phyloP scores from a whole-genome alignment of 148 eudicot species.

The Heliamphora exappendiculata region DNA sequence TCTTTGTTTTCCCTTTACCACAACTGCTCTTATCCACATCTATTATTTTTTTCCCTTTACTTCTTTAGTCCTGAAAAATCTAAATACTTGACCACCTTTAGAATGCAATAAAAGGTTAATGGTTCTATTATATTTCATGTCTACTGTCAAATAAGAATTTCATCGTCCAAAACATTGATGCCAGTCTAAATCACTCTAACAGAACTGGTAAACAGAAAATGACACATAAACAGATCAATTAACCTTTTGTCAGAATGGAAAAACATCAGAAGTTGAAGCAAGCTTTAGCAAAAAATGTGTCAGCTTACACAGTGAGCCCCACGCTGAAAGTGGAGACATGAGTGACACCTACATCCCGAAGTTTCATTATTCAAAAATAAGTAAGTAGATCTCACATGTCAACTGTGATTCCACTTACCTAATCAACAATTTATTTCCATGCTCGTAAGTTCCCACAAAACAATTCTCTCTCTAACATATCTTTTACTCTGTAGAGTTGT shows the following conservation, averaged over 20 bases:
- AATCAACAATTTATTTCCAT: not conserved
- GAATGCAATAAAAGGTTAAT: not conserved
- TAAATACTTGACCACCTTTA: not conserved
- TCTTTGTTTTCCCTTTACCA: too few relatives aligned
- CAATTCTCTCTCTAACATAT: not conserved
- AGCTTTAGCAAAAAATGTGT: not conserved
- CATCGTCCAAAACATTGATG: not conserved
- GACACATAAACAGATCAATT: not conserved
- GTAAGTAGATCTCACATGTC: not conserved
- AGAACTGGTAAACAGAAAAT: not conserved
- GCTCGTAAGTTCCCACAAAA: not conserved
- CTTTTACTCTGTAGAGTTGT: not conserved
- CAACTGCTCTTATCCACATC: not conserved
- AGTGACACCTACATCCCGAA: not conserved
- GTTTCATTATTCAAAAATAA: not conserved
- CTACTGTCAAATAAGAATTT: too few relatives aligned
- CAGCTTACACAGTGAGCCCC: not conserved
- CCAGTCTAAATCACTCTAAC: not conserved
- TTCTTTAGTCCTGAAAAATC: not conserved
- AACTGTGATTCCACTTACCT: not conserved
- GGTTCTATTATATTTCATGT: not conserved
- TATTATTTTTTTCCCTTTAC: not conserved
- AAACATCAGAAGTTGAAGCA: not conserved
- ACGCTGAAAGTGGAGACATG: not conserved
- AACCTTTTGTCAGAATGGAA: not conserved